Evolutionary conservation across 139 green algal species (phyloP).

Genomic region (Tetraselmis striata): DNA sequence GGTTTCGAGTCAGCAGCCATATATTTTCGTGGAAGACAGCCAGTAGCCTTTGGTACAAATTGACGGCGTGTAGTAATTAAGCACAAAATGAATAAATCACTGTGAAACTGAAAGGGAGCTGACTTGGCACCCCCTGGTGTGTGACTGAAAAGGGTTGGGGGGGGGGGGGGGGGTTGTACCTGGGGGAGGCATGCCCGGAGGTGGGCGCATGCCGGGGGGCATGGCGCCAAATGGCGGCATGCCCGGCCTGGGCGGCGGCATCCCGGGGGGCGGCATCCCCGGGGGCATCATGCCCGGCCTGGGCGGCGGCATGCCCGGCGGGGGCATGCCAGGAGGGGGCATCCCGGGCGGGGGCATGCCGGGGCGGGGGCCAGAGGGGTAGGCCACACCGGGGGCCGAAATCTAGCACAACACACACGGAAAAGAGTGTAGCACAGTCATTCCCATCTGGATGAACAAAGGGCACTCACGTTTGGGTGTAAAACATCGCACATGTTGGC

Average conservation of each 20-base stretch:
- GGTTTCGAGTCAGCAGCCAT: too few species aligned
- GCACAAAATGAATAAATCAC: too few species aligned
- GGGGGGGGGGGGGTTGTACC: too few species aligned
- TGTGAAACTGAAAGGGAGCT: too few species aligned
- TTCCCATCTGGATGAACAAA: too few species aligned
- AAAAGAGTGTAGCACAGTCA: too few species aligned
- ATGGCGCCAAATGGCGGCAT: constrained; percentile 12
- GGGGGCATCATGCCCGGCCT: background rate
- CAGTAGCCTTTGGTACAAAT: too few species aligned
- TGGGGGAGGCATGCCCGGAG: constrained; percentile 35
- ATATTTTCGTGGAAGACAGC: too few species aligned
- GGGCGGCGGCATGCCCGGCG: constrained; percentile 41
- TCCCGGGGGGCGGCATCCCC: constrained; percentile 3
- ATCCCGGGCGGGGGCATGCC: constrained; percentile 5
- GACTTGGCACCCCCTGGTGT: too few species aligned
- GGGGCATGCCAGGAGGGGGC: constrained; percentile 16
- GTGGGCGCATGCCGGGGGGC: constrained; percentile 15
- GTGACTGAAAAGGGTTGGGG: too few species aligned
- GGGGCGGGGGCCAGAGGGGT: constrained; percentile 7
- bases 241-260: constrained; percentile 15
- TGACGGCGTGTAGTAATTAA: too few species aligned
- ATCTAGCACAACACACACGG: background rate
- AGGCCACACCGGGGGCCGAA: constrained; percentile 14
- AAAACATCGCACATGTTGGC: background rate
- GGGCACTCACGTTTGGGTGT: background rate